Base-by-base conservation (phyloP, 306 rosid species). In the Hippophae tibetana region DNA sequence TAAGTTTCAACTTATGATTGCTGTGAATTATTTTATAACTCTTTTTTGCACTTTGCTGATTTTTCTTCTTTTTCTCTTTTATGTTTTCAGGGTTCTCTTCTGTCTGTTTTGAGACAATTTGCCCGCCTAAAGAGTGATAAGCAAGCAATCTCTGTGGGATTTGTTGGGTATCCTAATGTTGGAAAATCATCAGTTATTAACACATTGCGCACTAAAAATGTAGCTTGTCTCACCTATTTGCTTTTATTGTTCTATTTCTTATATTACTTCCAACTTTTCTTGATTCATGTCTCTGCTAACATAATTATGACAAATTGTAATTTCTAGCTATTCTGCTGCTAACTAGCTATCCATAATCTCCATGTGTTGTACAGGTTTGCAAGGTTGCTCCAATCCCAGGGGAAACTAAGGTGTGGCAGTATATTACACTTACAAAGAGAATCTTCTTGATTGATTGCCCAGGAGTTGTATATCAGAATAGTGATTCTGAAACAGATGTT, bases 381-480 rank as follows among this genome's bases (percentile, higher is more conserved):
- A 92, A 88, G 84, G 96, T 85, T 67, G 99, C 99, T 69, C 96
- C 96, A 67, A 92, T 92, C 66, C 95, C 95, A 7, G 96, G 99
- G 76, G 96, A 92, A 68, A 92, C 96, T 7, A 92, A 88, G 80
- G 96, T 92, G 60, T 92, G 96, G 96, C 96, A 92, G 58, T 92
- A 88, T 71, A 88, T 92, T 52, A 85, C 99, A 45, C 96, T 88
- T 58, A 92, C 96, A 13, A 88, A 92, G 88, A 88, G 93, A 79
- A 92, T 88, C 67, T 83, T 87, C 71, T 71, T 92, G 80, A 92
- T 92, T 58, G 99, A 92, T 63, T 87, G 96, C 68, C 96, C 99
- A 1, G 96, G 96, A 52, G 96, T 92, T 68, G 99, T 88, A 66
- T 88, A 92, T 72, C 89, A 92, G 43, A 88, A 78, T 67, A 71